Base-by-base conservation (phyloP, 345 rosid species). In the Populus pruinosa region DNA sequence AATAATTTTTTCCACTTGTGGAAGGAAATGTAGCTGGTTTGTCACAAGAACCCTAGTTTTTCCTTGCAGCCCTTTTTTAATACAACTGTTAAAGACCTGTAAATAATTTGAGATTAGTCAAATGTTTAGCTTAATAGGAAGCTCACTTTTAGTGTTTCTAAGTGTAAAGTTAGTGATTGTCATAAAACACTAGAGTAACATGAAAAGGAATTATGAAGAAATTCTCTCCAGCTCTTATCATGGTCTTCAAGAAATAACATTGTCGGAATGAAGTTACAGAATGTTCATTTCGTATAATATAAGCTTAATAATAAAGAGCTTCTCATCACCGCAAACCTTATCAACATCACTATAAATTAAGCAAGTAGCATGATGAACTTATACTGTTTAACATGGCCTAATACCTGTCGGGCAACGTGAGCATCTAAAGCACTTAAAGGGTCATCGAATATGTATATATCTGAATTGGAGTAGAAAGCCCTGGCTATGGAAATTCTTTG, bases 31-130 rank as follows among this genome's bases (percentile, higher is more conserved):
- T 81, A 96, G 88, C 85, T 96, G 99, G 87, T 96, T 96, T 49
- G 99, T 96, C 84, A 96, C 99, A 80, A 96, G 98, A 84, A 96
- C 98, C 80, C 99, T 91, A 14, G 99, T 96, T 86, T 87, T 96
- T 64, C 77, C 82, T 87, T 82, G 75, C 85, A 96, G 83, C 81
- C 88, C 97, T 83, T 89, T 92, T 88, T 90, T 91, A 75, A 96
- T 86, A 80, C 98, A 96, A 84, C 80, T 89, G 80, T 94, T 97
- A 80, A 96, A 96, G 69, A 96, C 99, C 99, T 96, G 83, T 67
- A 81, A 72, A 79, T 68, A 47, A 74, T 61, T 64, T 67, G 23
- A 71, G 47, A 21, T 71, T 29, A 77, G 77, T 2, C 66, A 31
- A 43, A 20, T 44, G 33, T 41, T 27, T 63, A 23, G 59, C 62